phyloP scores from a whole-genome alignment of 805 yeast species.

The Metschnikowia anglica region DNA sequence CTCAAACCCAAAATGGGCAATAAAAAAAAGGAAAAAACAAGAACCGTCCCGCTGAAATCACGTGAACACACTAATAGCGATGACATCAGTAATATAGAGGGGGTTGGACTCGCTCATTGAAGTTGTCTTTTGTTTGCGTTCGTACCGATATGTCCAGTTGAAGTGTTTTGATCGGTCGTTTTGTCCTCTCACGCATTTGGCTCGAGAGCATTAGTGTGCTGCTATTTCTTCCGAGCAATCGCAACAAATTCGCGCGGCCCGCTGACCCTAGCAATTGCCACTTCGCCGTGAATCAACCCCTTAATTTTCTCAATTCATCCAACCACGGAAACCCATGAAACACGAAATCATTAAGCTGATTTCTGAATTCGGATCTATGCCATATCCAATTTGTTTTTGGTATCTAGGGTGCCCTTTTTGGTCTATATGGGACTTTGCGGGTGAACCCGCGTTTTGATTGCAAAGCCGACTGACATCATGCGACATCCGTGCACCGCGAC shows the following conservation, averaged over 20 bases:
- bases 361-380: no score
- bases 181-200: conserved; percentile 12
- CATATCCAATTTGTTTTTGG: no score
- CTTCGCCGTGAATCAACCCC: neutral
- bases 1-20: neutral
- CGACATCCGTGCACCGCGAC: conserved; percentile 23
- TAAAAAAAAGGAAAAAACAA: neutral
- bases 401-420: neutral
- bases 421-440: conserved; percentile 3
- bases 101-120: neutral
- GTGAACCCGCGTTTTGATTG: conserved; percentile 10
- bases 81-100: neutral
- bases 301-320: neutral
- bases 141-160: neutral
- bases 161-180: conserved; percentile 12
- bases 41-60: neutral
- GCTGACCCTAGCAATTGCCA: conserved; percentile 1
- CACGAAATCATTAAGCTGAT: neutral
- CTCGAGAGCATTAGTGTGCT: neutral
- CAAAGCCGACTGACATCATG: conserved; percentile 10
- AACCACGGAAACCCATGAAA: neutral
- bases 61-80: neutral
- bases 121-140: neutral
- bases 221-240: conserved; percentile 11
- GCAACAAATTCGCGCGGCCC: conserved; percentile 9